Conservation (phyloP, 352 stramenopile species). For the Phytophthora cactorum region DNA sequence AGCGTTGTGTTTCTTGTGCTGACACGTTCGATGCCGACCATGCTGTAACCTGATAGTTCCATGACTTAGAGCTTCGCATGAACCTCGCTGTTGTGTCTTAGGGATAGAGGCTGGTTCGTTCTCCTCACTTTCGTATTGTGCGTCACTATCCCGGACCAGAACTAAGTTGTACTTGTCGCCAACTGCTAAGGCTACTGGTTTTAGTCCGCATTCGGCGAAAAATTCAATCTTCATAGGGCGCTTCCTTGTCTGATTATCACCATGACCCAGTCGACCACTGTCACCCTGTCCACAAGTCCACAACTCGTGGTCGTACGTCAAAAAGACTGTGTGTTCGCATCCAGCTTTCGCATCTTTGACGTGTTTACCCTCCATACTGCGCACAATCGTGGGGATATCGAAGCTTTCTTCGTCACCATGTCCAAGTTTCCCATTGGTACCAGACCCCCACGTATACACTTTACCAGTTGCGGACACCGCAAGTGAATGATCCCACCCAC, state of each 20-base stretch:
- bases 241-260: slow-evolving; percentile 71
- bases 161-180: slow-evolving; percentile 90
- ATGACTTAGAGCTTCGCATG: background rate
- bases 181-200: slow-evolving; percentile 78
- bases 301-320: slow-evolving; percentile 65
- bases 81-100: slow-evolving; percentile 2
- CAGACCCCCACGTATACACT: slow-evolving; percentile 84
- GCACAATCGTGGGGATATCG: slow-evolving; percentile 63
- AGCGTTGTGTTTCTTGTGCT: slow-evolving; percentile 9
- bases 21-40: background rate
- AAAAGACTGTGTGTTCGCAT: slow-evolving; percentile 78
- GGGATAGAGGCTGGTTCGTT: background rate
- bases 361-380: slow-evolving; percentile 48
- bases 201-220: slow-evolving; percentile 53
- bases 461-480: slow-evolving; percentile 60
- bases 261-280: slow-evolving; percentile 78
- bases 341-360: slow-evolving; percentile 79
- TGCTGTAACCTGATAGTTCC: background rate
- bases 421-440: slow-evolving; percentile 82
- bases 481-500: slow-evolving; percentile 86
- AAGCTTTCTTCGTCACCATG: slow-evolving; percentile 85
- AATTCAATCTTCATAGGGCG: slow-evolving; percentile 61
- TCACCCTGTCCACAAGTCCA: slow-evolving; percentile 88
- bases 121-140: slow-evolving; percentile 10
- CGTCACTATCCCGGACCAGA: slow-evolving; percentile 55